These are phyloP conservation scores for Rhypophila decipiens DNA, from an alignment of 495 filamentous ascomycete species.

Conservation along the genomic window DNA sequence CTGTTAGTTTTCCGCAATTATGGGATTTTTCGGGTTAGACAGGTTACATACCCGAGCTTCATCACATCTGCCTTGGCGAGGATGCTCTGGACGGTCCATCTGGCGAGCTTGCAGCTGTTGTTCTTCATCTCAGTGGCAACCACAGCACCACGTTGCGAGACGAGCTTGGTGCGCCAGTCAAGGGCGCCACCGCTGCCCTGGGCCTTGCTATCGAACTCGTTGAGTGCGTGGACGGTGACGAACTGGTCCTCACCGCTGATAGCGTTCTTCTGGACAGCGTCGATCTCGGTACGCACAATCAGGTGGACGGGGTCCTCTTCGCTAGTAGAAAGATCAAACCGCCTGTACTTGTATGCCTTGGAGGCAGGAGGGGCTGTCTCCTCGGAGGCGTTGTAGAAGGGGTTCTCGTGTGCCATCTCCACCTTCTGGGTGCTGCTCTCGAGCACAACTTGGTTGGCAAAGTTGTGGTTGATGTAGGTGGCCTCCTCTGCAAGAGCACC, in stretches of 20 bases:
- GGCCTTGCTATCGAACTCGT: constrained; percentile 97
- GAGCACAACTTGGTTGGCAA: constrained; percentile 84
- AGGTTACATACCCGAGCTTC: constrained; percentile 76
- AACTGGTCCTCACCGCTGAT: constrained; percentile 83
- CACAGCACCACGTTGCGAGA: constrained; percentile 87
- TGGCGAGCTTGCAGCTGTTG: constrained; percentile 94
- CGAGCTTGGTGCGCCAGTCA: constrained; percentile 93
- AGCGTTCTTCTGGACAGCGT: constrained; percentile 90
- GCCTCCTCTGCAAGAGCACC: constrained; percentile 87
- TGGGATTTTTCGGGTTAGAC: too few relatives aligned
- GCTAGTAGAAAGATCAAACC: constrained; percentile 90
- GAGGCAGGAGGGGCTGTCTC: constrained; percentile 88
- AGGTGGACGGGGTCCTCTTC: constrained; percentile 88
- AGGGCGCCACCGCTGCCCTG: constrained; percentile 89
- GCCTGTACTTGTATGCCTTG: constrained; percentile 96
- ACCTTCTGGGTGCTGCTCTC: constrained; percentile 73
- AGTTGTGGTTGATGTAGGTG: constrained; percentile 99
- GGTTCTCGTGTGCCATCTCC: constrained; percentile 81
- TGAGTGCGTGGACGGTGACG: constrained; percentile 88
- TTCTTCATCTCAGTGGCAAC: constrained; percentile 99
- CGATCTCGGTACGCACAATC: constrained; percentile 91
- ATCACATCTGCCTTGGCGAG: constrained; percentile 92
- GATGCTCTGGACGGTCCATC: constrained; percentile 95
- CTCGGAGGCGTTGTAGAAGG: constrained; percentile 91
- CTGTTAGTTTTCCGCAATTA: not conserved